phyloP scores from a whole-genome alignment of 1,284 basidiomycete genomes.

The Boletellus dicymbophilus region DNA sequence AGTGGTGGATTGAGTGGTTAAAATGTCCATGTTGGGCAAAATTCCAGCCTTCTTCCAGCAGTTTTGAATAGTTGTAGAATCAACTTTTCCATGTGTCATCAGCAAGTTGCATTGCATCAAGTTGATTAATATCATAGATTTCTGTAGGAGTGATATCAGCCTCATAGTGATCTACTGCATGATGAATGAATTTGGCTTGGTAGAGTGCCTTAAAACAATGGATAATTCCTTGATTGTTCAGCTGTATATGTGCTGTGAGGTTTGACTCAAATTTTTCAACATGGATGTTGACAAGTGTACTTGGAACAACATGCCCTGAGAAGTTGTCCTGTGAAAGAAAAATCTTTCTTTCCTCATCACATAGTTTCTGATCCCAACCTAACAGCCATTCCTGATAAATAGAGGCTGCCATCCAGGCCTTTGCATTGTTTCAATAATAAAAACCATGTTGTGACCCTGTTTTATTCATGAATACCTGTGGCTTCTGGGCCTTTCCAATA shows the following conservation, averaged over 20 bases:
- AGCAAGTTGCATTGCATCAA: not conserved
- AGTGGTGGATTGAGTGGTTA: not conserved
- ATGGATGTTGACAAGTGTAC: not conserved
- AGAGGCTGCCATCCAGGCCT: not conserved
- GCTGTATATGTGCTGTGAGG: not conserved
- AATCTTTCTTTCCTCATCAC: not conserved
- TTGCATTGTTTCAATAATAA: constrained; percentile 28
- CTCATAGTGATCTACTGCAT: not conserved
- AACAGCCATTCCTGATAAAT: constrained; percentile 9
- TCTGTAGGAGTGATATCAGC: not conserved
- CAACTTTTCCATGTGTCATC: not conserved
- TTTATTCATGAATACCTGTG: constrained; percentile 19
- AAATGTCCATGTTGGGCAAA: not conserved
- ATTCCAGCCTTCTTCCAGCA: constrained; percentile 12
- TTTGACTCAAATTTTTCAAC: not conserved
- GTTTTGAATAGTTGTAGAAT: not conserved
- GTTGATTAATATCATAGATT: not conserved
- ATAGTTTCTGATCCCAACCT: not conserved
- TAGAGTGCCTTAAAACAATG: not conserved
- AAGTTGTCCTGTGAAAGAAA: constrained; percentile 4
- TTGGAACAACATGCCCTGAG: not conserved
- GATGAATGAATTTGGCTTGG: not conserved
- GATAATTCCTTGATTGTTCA: not conserved
- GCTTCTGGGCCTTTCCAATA: constrained; percentile 27
- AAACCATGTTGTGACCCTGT: constrained; percentile 19